Evolutionary conservation across 371 early-diverging fungal species (phyloP).

Genomic region (Actinomortierella wolfii): DNA sequence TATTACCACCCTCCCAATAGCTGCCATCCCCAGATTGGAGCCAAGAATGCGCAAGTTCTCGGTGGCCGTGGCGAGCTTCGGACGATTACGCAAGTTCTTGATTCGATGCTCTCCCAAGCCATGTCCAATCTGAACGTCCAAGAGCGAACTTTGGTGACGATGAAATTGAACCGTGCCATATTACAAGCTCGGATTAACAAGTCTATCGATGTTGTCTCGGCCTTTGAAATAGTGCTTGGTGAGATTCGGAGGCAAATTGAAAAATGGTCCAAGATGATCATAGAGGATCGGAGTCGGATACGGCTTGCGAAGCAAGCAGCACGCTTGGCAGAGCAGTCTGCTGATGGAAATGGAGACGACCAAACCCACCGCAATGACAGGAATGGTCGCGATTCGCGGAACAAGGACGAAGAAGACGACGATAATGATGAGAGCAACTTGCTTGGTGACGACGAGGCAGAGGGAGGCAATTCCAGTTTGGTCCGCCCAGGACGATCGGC

Average conservation of each 20-base stretch:
- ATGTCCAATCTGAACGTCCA: slow-evolving; percentile 15
- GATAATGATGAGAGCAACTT: not conserved
- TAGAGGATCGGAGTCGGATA: too few relatives aligned
- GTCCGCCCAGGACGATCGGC: too few relatives aligned
- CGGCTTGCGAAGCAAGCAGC: too few relatives aligned
- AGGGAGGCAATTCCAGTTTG: too few relatives aligned
- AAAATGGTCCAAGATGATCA: slow-evolving; percentile 2
- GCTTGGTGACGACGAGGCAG: slow-evolving; percentile 11
- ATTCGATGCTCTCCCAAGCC: slow-evolving; percentile 51
- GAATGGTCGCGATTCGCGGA: not conserved
- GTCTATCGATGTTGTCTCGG: slow-evolving; percentile 2
- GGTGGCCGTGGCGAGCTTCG: slow-evolving; percentile 41
- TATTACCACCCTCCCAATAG: too few relatives aligned
- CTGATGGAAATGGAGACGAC: too few relatives aligned
- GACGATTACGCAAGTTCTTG: slow-evolving; percentile 50
- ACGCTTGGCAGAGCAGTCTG: slow-evolving; percentile 4
- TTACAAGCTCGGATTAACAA: slow-evolving; percentile 20
- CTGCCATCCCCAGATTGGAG: slow-evolving; percentile 63
- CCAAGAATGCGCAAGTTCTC: slow-evolving; percentile 47
- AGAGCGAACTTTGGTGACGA: slow-evolving; percentile 9
- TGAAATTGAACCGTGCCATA: slow-evolving; percentile 26
- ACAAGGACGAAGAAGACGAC: slow-evolving; percentile 19
- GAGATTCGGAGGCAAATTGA: slow-evolving; percentile 15
- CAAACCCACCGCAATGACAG: too few relatives aligned
- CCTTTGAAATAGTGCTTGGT: slow-evolving; percentile 8